Evolutionary conservation across 805 yeast genomes (phyloP), one percentile per base, ranked within the genome.

Genomic region (Teunomyces kruisii): DNA sequence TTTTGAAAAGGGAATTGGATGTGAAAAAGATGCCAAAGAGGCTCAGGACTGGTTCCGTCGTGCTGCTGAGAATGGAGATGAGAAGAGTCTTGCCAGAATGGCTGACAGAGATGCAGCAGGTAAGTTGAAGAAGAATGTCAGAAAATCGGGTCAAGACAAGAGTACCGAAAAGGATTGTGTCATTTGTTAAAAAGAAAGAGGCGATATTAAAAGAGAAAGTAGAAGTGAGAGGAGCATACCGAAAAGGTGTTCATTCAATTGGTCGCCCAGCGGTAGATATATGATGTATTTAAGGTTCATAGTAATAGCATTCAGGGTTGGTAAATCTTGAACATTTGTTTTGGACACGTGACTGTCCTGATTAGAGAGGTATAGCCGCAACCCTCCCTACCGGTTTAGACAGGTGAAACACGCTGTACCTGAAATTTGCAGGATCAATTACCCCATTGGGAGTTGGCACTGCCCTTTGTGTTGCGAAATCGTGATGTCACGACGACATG

Each of bases 1-100:
- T 57, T 82, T 80, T 57, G 96, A 89, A 49, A 78, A 82, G 58
- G 98, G 98, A 1, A 81, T 89, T 51, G 99, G 98, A 1, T 85
- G 96, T 60, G 80, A 76, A 16, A 67, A 71, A 26, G 79, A 87
- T 60, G 42, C 64, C 3, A 64, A 64, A 6, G 79, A 74, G 55
- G 85, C 96, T 0, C 79, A 80, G 55, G 68, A 68, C 30, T 92
- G 97, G 97, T 87, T 83, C 57, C 71, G 72, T 31, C 75, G 74
- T 49, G 96, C 96, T 0, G 88, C 87, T 2, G 79, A 79, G 38
- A 76, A 76, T 40, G 76, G 76, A 9, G 75, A 70, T 39, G 73
- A 63, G 43, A 70, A 67, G 51, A 62, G 75, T 2, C 44, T 70
- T 9, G 47, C 57, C 2, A 58, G 75, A 44, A 49, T 72, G 38